phyloP scores from a whole-genome alignment of 2,329 filamentous ascomycete species.

The Gremmenia infestans region DNA sequence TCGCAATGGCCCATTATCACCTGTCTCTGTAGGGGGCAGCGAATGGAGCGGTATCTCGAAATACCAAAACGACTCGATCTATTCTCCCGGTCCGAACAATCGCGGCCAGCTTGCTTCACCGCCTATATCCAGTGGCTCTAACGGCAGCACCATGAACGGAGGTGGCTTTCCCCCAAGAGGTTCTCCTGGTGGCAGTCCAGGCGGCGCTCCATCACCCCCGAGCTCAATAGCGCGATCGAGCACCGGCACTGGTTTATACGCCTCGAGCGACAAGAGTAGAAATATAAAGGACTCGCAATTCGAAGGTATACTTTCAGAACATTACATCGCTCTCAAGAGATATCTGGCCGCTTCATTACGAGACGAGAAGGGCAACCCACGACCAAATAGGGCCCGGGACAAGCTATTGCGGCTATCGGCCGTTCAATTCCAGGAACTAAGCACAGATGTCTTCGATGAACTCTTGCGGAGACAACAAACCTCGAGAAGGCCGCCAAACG shows the following conservation, averaged over 20 bases:
- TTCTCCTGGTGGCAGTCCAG: slow-evolving; percentile 43
- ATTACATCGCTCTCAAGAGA: slow-evolving; percentile 72
- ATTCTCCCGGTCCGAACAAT: slow-evolving; percentile 48
- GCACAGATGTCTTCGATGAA: slow-evolving; percentile 96
- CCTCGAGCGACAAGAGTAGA: slow-evolving; percentile 60
- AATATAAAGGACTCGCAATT: slow-evolving; percentile 60
- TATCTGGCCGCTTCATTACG: slow-evolving; percentile 60
- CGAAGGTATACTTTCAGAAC: slow-evolving; percentile 64
- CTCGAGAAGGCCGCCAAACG: slow-evolving; percentile 49
- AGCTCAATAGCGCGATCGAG: slow-evolving; percentile 84
- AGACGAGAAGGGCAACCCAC: slow-evolving; percentile 69
- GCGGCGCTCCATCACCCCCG: slow-evolving; percentile 70
- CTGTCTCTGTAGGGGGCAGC: slow-evolving; percentile 74
- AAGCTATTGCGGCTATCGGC: slow-evolving; percentile 86
- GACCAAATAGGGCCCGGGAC: slow-evolving; percentile 85
- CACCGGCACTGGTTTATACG: slow-evolving; percentile 67
- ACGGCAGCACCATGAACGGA: slow-evolving; percentile 55
- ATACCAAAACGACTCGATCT: slow-evolving; percentile 48
- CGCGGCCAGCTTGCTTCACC: slow-evolving; percentile 62
- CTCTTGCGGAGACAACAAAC: slow-evolving; percentile 77
- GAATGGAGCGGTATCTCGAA: slow-evolving; percentile 72
- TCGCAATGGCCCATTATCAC: slow-evolving; percentile 73
- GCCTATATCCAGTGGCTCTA: slow-evolving; percentile 61
- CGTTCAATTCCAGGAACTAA: slow-evolving; percentile 95
- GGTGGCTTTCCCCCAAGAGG: slow-evolving; percentile 47